Evolutionary conservation across 1,139 yeast species (phyloP).

Genomic region (Saccharomyces hybrid): DNA sequence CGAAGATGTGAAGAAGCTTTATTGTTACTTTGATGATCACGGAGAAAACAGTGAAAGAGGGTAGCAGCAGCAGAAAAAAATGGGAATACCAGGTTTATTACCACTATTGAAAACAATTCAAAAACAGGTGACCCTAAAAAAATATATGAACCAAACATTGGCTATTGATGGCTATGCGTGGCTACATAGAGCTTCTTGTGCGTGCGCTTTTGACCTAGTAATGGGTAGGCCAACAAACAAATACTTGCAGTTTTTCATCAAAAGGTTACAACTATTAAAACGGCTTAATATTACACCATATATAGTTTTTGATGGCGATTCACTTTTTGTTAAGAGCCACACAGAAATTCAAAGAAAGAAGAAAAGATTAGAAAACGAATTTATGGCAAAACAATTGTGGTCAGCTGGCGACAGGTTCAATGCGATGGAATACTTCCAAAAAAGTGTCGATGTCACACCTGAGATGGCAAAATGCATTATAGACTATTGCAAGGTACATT

Average conservation of each 20-base stretch:
- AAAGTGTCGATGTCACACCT: constrained; percentile 82
- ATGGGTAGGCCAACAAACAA: constrained; percentile 58
- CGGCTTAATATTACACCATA: constrained; percentile 68
- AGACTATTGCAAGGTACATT: constrained; percentile 50
- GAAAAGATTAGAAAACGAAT: constrained; percentile 49
- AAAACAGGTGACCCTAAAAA: constrained; percentile 44
- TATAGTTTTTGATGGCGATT: constrained; percentile 88
- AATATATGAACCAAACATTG: constrained; percentile 60
- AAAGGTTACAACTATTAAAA: constrained; percentile 56
- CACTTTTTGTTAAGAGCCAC: constrained; percentile 64
- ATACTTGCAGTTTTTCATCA: constrained; percentile 50
- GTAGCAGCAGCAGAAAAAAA: constrained; percentile 19
- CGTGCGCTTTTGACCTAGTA: constrained; percentile 78
- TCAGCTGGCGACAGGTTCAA: constrained; percentile 45
- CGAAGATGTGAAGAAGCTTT: no score
- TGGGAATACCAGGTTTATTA: constrained; percentile 75
- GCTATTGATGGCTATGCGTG: constrained; percentile 97
- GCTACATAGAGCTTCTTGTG: constrained; percentile 77
- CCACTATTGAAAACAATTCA: constrained; percentile 68
- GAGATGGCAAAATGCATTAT: constrained; percentile 82
- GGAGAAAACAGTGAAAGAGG: not conserved
- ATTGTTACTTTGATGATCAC: not conserved
- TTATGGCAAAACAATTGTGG: constrained; percentile 43
- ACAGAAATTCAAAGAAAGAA: constrained; percentile 59
- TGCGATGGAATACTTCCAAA: constrained; percentile 63